A percentile compares a stretch with the other conserved stretches of the same genome.
These are phyloP conservation scores for Diaporthe sp. DNA, from an alignment of 2,329 filamentous ascomycete genomes.

Conservation along the genomic window DNA sequence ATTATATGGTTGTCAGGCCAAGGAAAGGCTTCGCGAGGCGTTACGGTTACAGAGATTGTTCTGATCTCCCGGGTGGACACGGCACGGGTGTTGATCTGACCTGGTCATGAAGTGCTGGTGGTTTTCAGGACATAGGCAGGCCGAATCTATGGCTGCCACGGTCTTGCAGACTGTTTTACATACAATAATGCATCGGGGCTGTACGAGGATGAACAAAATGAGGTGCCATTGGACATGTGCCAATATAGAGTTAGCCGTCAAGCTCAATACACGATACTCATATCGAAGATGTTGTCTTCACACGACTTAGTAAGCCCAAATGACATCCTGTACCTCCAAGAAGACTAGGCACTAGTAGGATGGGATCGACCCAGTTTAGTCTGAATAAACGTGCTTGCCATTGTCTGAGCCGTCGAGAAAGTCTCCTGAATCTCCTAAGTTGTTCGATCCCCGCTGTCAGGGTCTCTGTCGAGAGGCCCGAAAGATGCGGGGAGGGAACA, in stretches of 20 bases:
- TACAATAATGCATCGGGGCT: background rate
- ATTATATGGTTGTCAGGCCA: background rate
- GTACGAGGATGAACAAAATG: background rate
- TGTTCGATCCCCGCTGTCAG: background rate
- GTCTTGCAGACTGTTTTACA: background rate
- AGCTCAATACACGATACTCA: background rate
- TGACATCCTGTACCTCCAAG: background rate
- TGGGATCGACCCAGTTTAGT: background rate
- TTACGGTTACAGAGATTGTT: background rate
- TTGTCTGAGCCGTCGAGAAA: background rate
- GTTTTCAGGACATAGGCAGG: background rate
- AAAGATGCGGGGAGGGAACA: background rate
- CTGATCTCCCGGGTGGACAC: background rate
- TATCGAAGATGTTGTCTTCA: background rate
- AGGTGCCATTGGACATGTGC: background rate
- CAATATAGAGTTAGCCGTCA: background rate
- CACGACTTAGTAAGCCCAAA: background rate
- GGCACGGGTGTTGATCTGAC: background rate
- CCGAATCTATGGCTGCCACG: background rate
- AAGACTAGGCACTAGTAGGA: background rate
- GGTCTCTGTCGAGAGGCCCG: background rate
- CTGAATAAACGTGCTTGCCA: background rate
- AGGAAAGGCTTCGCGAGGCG: slow-evolving; percentile 21
- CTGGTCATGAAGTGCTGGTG: background rate
- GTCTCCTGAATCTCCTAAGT: no score